Conservation (phyloP, 768 basidiomycete genomes). For the Rhodotorula babjevae region DNA sequence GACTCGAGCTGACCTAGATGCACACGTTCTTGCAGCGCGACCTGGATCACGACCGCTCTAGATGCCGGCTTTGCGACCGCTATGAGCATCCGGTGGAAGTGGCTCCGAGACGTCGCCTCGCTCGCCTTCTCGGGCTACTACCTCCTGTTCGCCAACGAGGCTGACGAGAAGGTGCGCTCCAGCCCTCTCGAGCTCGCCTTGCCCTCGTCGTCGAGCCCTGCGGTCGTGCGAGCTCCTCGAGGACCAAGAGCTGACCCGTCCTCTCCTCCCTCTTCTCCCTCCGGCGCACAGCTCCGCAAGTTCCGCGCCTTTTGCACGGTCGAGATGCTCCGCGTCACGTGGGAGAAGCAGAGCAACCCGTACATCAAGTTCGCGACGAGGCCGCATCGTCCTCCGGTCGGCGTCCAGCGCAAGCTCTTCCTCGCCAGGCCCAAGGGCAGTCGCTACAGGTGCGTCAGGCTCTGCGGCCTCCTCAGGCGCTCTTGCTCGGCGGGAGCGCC, state of each 20-base stretch:
- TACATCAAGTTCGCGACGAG: constrained; percentile 65
- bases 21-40: constrained; percentile 58
- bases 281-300: constrained; percentile 65
- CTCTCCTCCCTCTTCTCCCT: too few species aligned
- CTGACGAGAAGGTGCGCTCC: constrained; percentile 81
- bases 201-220: background rate
- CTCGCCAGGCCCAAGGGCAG: constrained; percentile 75
- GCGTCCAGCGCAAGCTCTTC: constrained; percentile 68
- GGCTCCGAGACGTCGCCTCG: constrained; percentile 81
- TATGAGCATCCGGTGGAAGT: constrained; percentile 83
- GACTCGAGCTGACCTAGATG: background rate
- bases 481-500: background rate
- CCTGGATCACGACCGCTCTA: constrained; percentile 88
- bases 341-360: constrained; percentile 95
- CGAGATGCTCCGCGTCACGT: constrained; percentile 89
- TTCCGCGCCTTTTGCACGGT: constrained; percentile 91
- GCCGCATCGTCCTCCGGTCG: constrained; percentile 58
- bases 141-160: constrained; percentile 79
- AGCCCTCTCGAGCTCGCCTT: background rate
- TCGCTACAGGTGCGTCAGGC: constrained; percentile 50
- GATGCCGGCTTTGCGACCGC: constrained; percentile 97
- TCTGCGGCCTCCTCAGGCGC: background rate
- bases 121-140: constrained; percentile 82
- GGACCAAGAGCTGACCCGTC: background rate
- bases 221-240: background rate